Base-by-base conservation (phyloP, 2,329 filamentous ascomycete species). In the Epicoccum sorghinum region DNA sequence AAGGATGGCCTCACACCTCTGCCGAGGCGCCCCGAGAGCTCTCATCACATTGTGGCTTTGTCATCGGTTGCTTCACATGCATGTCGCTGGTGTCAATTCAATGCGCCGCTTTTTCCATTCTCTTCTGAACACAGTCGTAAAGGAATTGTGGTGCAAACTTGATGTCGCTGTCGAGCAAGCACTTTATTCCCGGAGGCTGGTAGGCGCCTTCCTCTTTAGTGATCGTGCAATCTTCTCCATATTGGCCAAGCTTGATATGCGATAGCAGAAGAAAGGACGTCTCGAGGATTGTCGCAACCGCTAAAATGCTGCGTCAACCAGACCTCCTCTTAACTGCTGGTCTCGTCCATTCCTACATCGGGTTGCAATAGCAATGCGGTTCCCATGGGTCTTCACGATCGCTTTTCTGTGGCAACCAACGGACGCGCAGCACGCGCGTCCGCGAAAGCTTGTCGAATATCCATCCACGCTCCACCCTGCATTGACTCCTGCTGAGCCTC, bases 121-220 rank as follows among this genome's bases (percentile, higher is more conserved):
- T 18, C 18, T 18, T 18, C 18, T 18, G 18, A 18, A 18, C 18
- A 18, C 18, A 18, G 18, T 18, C 18, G 18, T 18, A 18, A 18
- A 18, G 18, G 18, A 18, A 18, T 18, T 18, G 18, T 18, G 18
- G 18, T 18, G 18, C 18, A 18, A 18, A 18, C 18, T 18, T 18
- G 18, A 18, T 18, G 18, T 18, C 18, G 18, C 18, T 18, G 18
- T 18, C 18, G 18, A 18, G 18, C 18, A 18, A 18, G 18, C 18
- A 18, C 18, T 18, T 29, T 29, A 29, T 29, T 29, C 27, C 27
- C 27, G 27, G 27, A 9, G 27, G 33, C 33, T n/a, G 10, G 9
- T 23, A 37, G 24, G 23, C 38, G 47, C 47, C 47, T 49, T 43
- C 47, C 47, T 42, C 39, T 37, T 49, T 24, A 7, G 47, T 24